Conservation (phyloP, 371 early-diverging fungal genomes). For the Sanchytrium tribonematis region DNA sequence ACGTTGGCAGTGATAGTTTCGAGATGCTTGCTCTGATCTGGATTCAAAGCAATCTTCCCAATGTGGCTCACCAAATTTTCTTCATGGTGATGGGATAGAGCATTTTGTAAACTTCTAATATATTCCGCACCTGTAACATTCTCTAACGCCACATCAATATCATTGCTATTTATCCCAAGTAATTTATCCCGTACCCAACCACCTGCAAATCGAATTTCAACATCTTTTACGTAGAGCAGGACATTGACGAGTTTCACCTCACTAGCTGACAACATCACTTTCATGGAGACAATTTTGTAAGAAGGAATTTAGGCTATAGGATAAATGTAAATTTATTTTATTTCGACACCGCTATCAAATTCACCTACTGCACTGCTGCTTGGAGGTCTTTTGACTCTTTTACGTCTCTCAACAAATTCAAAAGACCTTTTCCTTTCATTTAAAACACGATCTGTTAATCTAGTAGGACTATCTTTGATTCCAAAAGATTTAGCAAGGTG, state of each 20-base stretch:
- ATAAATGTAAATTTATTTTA: too few relatives aligned
- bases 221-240: too few relatives aligned
- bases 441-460: too few relatives aligned
- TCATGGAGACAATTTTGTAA: too few relatives aligned
- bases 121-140: slow-evolving; percentile 82
- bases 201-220: slow-evolving; percentile 46
- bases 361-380: too few relatives aligned
- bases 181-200: slow-evolving; percentile 98
- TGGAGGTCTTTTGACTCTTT: too few relatives aligned
- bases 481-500: slow-evolving; percentile 87
- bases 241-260: too few relatives aligned
- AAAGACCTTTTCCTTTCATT: too few relatives aligned
- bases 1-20: slow-evolving; percentile 83
- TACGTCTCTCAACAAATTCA: too few relatives aligned
- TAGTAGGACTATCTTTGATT: slow-evolving; percentile 51
- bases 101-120: slow-evolving; percentile 42
- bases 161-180: slow-evolving; percentile 56
- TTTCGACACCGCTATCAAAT: too few relatives aligned
- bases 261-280: too few relatives aligned
- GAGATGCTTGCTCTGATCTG: slow-evolving; percentile 90
- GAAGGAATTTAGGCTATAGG: too few relatives aligned
- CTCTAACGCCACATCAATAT: slow-evolving; percentile 89
- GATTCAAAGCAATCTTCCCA: slow-evolving; percentile 67
- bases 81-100: slow-evolving; percentile 23
- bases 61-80: slow-evolving; percentile 14